Base-by-base conservation (phyloP, 495 filamentous ascomycete genomes). In the Aspergillus asperescens region DNA sequence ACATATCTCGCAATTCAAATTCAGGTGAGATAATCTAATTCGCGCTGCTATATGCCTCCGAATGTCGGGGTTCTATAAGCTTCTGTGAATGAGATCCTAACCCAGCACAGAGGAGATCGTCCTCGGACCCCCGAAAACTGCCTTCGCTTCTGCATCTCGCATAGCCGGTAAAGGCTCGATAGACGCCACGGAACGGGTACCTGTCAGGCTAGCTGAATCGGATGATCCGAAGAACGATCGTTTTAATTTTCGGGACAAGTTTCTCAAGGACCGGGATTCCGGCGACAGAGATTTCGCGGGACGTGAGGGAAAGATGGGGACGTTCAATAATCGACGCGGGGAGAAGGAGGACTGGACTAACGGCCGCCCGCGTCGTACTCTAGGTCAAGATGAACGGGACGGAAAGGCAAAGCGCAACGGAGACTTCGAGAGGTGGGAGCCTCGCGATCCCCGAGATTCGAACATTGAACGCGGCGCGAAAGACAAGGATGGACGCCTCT, bases 91-190 rank as follows among this genome's bases (percentile, higher is more conserved):
- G 1, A 38, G 50, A 55, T 45, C 50, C 66, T 69, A 44, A 66
- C 53, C 50, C 84, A 80, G 80, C 56, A 67, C 75, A 55, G 90
- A 93, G 62, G 88, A 95, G 51, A 90, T 95, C 50, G 77, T 95
- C 56, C 86, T 96, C 32, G 90, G 89, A 27, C 91, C 91, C 25
- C 90, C 91, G 1, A 90, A 90, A 57, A 89, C 81, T 22, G 82
- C 82, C 24, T 96, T 97, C 66, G 84, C 88, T 51, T 96, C 91
- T 8, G 84, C 89, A 13, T 89, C 87, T 39, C 66, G 81, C 68
- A 79, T 75, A 52, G 60, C 74, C 50, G 71, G 70, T 52, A 74
- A 81, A 75, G 73, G 64, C 49, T 80, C 59, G 66, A 84, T 60
- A 62, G 76, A 69, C 47, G 57, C 35, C 73, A 84, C 51, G 66